Evolutionary conservation across 228 moss, liverwort and hornwort genomes (phyloP).

Genomic region (Sphagnum fallax): DNA sequence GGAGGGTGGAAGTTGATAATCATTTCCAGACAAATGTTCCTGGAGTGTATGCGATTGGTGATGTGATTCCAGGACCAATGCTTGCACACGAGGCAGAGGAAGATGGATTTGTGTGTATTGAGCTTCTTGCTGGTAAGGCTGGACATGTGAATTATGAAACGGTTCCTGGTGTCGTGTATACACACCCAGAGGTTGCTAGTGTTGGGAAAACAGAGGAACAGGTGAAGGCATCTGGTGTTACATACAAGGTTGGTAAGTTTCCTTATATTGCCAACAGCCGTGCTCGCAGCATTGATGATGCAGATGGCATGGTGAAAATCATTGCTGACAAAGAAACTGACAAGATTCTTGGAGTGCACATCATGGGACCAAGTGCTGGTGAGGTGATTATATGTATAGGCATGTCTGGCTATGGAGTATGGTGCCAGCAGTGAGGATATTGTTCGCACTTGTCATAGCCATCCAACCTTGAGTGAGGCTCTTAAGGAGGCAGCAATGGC

Average conservation of each 20-base stretch:
- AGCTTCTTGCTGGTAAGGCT: conserved; percentile 80
- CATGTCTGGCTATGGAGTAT: conserved; percentile 83
- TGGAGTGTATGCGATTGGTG: conserved; percentile 87
- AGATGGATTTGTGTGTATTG: conserved; percentile 76
- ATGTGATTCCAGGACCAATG: conserved; percentile 92
- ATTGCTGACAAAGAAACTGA: conserved; percentile 88
- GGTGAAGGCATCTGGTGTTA: conserved; percentile 67
- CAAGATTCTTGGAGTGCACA: conserved; percentile 88
- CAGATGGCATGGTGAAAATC: conserved; percentile 92
- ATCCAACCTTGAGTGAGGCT: conserved; percentile 89
- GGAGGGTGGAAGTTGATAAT: conserved; percentile 77
- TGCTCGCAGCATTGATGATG: conserved; percentile 86
- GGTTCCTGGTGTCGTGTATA: conserved; percentile 91
- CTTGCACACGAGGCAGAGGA: conserved; percentile 93
- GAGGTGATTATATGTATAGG: conserved; percentile 92
- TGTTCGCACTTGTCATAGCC: conserved; percentile 90
- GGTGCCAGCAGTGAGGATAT: conserved; percentile 97
- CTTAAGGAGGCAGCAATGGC: conserved; percentile 98
- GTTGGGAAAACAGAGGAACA: conserved; percentile 97
- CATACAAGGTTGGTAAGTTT: conserved; percentile 87
- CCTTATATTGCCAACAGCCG: conserved; percentile 90
- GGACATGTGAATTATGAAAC: conserved; percentile 95
- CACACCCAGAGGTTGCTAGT: conserved; percentile 90
- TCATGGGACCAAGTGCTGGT: conserved; percentile 93
- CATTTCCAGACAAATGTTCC: conserved; percentile 66